Percentiles rank a stretch among this genome's conserved stretches.
Evolutionary conservation across 2,329 filamentous ascomycete species (phyloP).

Genomic region (Calonectria pauciramosa): DNA sequence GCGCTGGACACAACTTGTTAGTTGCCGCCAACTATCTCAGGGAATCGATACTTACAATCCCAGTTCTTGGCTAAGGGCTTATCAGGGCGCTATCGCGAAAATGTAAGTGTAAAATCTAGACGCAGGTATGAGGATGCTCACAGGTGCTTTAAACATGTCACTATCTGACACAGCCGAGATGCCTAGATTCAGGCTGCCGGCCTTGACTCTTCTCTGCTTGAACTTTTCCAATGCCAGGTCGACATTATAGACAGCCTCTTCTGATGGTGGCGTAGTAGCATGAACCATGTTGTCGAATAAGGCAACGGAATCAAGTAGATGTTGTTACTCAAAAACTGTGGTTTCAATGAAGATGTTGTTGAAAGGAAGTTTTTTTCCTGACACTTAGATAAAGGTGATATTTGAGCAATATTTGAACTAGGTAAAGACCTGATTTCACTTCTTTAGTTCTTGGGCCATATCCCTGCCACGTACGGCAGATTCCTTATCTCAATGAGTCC

Average conservation of each 20-base stretch:
- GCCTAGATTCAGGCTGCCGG: background rate
- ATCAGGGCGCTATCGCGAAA: background rate
- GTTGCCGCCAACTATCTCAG: background rate
- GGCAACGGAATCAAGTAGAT: too few species aligned
- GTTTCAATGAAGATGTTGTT: background rate
- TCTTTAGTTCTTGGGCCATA: too few species aligned
- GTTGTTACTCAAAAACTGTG: background rate
- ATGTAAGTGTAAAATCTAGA: background rate
- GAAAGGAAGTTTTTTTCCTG: background rate
- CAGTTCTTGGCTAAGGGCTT: background rate
- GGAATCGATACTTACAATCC: background rate
- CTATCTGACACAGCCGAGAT: background rate
- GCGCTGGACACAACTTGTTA: background rate
- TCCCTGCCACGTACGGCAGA: background rate
- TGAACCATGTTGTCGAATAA: background rate
- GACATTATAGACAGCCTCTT: background rate
- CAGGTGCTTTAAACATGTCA: slow-evolving; percentile 1
- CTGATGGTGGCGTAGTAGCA: background rate
- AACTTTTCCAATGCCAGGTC: background rate
- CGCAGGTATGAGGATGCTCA: background rate
- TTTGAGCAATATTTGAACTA: background rate
- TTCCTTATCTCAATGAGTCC: background rate
- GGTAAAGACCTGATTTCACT: background rate
- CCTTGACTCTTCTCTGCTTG: background rate
- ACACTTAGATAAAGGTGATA: background rate